These are phyloP conservation scores for Haematococcus sp. DNA, from an alignment of 139 green algal genomes.

Conservation along the genomic window DNA sequence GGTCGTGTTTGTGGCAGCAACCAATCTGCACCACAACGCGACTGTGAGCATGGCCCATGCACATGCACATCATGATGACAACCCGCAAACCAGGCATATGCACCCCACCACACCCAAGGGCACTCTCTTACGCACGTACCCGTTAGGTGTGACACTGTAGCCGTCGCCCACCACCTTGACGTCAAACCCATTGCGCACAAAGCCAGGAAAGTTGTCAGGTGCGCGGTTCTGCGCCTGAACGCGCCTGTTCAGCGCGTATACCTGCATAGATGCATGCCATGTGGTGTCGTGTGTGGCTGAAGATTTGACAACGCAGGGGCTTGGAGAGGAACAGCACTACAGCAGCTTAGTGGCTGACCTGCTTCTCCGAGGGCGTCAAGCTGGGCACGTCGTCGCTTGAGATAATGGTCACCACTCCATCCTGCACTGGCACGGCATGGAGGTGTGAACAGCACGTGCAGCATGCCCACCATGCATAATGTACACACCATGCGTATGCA, in stretches of 20 bases:
- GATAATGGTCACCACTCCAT: conserved; percentile 16
- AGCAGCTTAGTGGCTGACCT: conserved; percentile 29
- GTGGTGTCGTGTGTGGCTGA: conserved; percentile 1
- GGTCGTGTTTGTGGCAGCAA: no score
- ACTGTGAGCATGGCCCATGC: no score
- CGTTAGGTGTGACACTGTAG: conserved; percentile 32
- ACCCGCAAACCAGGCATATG: no score
- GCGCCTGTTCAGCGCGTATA: conserved; percentile 76
- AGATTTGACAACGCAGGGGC: neutral
- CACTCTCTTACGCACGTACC: no score
- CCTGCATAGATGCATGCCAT: conserved; percentile 30
- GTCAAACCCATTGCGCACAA: conserved; percentile 89
- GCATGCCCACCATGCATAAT: no score
- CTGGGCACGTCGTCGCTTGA: conserved; percentile 3
- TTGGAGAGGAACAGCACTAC: neutral
- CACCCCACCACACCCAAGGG: no score
- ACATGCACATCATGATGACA: no score
- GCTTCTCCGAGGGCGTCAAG: conserved; percentile 36
- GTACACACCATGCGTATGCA: no score
- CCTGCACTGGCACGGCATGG: conserved; percentile 14
- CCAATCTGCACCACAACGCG: no score
- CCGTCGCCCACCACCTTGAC: conserved; percentile 73
- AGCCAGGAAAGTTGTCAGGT: conserved; percentile 78
- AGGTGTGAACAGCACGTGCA: no score
- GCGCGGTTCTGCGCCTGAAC: conserved; percentile 84